Conservation (phyloP, 352 stramenopile species). For the Plasmopara halstedii region DNA sequence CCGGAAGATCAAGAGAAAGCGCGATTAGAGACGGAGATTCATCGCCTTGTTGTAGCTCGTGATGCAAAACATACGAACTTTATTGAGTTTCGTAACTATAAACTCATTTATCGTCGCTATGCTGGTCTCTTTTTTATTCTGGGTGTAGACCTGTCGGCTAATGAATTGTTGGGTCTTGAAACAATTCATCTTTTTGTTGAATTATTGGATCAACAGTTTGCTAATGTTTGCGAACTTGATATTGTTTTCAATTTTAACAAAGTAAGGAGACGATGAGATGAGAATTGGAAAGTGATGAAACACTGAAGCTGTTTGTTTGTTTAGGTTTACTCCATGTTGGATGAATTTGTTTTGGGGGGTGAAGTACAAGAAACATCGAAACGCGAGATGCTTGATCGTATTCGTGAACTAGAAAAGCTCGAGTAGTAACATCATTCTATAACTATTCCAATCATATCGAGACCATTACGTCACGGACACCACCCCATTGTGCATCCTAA, state of each 20-base stretch:
- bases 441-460: no score
- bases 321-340: conserved; percentile 90
- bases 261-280: conserved; percentile 20
- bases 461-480: no score
- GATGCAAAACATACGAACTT: conserved; percentile 93
- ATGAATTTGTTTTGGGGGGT: conserved; percentile 93
- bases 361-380: conserved; percentile 92
- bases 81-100: conserved; percentile 97
- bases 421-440: conserved; percentile 61
- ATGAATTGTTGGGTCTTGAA: conserved; percentile 97
- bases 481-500: no score
- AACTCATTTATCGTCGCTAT: conserved; percentile 98
- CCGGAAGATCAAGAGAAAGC: conserved; percentile 77
- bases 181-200: conserved; percentile 98
- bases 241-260: conserved; percentile 96
- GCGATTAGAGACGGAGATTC: conserved; percentile 86
- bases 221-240: conserved; percentile 98
- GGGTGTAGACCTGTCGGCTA: conserved; percentile 93
- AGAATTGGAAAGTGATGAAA: no score
- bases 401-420: conserved; percentile 89
- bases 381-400: conserved; percentile 88
- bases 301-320: neutral
- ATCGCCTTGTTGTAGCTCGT: conserved; percentile 81
- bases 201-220: conserved; percentile 97
- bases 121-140: conserved; percentile 98